These are phyloP conservation scores for Cymbopogon flexuosus DNA, from an alignment of 202 grass and related monocot species.

Conservation along the genomic window DNA sequence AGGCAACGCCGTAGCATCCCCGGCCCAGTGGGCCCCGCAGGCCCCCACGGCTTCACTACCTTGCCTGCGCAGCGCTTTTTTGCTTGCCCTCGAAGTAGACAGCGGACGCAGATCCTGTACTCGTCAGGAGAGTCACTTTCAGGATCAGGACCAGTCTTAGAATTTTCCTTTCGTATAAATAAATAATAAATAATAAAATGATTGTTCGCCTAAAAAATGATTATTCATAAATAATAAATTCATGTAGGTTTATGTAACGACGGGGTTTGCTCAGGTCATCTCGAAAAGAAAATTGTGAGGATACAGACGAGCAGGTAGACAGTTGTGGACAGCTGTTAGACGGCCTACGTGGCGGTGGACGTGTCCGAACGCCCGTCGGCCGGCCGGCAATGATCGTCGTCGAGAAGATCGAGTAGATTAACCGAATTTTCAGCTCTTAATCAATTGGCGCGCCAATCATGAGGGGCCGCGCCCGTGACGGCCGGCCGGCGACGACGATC, in stretches of 20 bases:
- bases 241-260: background rate
- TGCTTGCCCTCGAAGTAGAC: background rate
- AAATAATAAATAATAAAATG: no score
- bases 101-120: no score
- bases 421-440: constrained; percentile 26
- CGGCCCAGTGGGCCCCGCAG: no score
- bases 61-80: background rate
- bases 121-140: no score
- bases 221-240: background rate
- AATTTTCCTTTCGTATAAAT: no score
- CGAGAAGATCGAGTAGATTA: background rate
- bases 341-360: background rate
- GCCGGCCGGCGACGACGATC: no score
- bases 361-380: background rate
- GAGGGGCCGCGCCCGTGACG: background rate
- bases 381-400: constrained; percentile 12
- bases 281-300: background rate
- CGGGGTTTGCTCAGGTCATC: background rate
- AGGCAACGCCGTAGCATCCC: background rate
- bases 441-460: constrained; percentile 12
- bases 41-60: background rate
- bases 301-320: background rate
- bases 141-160: no score
- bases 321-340: background rate
- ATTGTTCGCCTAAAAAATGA: no score